phyloP scores from a whole-genome alignment of 2,329 filamentous ascomycete genomes.

The Phialophora tarda region DNA sequence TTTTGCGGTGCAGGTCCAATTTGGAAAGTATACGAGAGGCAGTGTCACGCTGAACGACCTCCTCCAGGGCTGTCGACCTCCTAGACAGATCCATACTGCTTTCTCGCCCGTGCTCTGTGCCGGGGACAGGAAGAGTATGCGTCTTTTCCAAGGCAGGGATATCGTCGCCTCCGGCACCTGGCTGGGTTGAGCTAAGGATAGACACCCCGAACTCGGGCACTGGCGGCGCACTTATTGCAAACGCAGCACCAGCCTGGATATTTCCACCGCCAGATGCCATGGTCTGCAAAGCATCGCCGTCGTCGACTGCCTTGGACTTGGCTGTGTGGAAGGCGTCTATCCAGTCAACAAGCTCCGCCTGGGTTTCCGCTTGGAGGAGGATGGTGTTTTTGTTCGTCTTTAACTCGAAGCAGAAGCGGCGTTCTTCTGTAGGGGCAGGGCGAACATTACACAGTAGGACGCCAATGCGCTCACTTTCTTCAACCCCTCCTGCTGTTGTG shows the following conservation, averaged over 20 bases:
- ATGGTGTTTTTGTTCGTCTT: constrained; percentile 95
- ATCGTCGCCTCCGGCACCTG: constrained; percentile 54
- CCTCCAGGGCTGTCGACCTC: constrained; percentile 64
- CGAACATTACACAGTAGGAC: constrained; percentile 92
- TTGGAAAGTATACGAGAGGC: constrained; percentile 90
- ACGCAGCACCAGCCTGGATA: constrained; percentile 68
- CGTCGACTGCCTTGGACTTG: constrained; percentile 89
- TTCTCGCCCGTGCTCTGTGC: constrained; percentile 64
- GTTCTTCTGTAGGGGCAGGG: constrained; percentile 87
- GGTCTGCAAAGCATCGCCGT: constrained; percentile 61
- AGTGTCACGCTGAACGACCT: constrained; percentile 78
- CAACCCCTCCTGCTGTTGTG: constrained; percentile 77
- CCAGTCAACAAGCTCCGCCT: constrained; percentile 91
- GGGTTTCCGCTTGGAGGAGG: constrained; percentile 89
- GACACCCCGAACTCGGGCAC: constrained; percentile 91
- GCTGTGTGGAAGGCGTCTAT: constrained; percentile 90
- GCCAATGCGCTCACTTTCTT: constrained; percentile 95
- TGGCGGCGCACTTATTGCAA: constrained; percentile 86
- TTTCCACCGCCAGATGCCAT: constrained; percentile 55
- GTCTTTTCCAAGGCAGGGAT: constrained; percentile 62
- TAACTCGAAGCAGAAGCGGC: constrained; percentile 96
- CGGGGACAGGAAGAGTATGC: constrained; percentile 69
- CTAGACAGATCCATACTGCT: constrained; percentile 74
- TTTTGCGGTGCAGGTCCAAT: constrained; percentile 84
- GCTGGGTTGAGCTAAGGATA: constrained; percentile 68